phyloP scores from a whole-genome alignment of 1,284 basidiomycete genomes.

The Athelia sp. region DNA sequence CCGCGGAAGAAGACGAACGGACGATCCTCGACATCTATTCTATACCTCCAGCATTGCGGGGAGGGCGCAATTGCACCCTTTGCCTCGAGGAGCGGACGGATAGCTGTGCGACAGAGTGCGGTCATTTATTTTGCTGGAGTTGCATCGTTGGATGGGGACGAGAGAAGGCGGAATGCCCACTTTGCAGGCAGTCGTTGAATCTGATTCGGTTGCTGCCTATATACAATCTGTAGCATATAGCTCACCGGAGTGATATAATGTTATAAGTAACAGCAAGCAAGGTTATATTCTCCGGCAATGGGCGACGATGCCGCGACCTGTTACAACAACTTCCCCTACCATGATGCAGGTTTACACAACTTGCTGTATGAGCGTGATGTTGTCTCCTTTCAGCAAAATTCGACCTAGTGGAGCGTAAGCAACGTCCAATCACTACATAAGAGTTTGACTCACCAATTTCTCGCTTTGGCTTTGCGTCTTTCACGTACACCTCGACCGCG shows the following conservation, averaged over 20 bases:
- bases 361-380: slow-evolving; percentile 92
- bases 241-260: background rate
- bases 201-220: slow-evolving; percentile 74
- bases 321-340: too few relatives aligned
- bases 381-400: slow-evolving; percentile 92
- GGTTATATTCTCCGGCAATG: too few relatives aligned
- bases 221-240: slow-evolving; percentile 64
- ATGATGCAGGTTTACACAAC: slow-evolving; percentile 25
- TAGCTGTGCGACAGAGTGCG: slow-evolving; percentile 87
- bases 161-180: slow-evolving; percentile 90
- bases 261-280: too few relatives aligned
- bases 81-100: slow-evolving; percentile 81
- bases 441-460: slow-evolving; percentile 59
- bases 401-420: slow-evolving; percentile 54
- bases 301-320: too few relatives aligned
- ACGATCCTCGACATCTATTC: slow-evolving; percentile 57
- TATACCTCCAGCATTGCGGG: slow-evolving; percentile 48
- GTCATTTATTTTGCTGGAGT: slow-evolving; percentile 92
- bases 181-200: slow-evolving; percentile 78
- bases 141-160: slow-evolving; percentile 87
- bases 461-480: slow-evolving; percentile 78
- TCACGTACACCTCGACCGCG: slow-evolving; percentile 89
- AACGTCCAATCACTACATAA: slow-evolving; percentile 5
- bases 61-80: slow-evolving; percentile 76
- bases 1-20: slow-evolving; percentile 63